Evolutionary conservation across 2,329 filamentous ascomycete species (phyloP), one percentile per base, ranked within the genome.

Genomic region (Coleophoma crateriformis): DNA sequence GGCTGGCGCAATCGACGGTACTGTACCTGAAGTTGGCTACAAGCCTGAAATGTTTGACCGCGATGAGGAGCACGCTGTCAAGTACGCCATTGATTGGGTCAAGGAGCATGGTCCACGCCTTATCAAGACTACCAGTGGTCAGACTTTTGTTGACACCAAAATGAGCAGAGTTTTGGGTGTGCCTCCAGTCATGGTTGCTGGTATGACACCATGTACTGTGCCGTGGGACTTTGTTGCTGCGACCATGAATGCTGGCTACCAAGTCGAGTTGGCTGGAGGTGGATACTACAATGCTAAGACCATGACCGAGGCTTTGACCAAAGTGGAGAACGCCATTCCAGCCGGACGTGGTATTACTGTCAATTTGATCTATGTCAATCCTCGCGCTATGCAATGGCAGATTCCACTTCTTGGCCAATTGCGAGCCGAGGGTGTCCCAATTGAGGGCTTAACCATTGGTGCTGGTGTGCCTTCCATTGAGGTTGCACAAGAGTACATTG

Each of bases 21-120:
- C 90, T 17, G 87, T 95, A 52, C 77, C 80, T 33, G 94, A 97
- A 69, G 87, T 99, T 54, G 94, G 94, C 49, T 99, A 96, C 77
- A 99, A 99, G 78, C 87, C 92, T 2, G 94, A 99, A 71, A 78
- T 99, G 46, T 99, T 99, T 61, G 92, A 99, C 66, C 87, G 94
- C 50, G 94, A 99, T 66, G 90, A 91, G 63, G 89, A 96, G 65
- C 84, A 96, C 63, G 91, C 94, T 5, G 87, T 99, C 63, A 94
- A 91, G 68, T 97, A 90, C 67, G 92, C 94, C 45, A 86, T 90
- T 32, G 90, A 99, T 69, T 99, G 95, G 95, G 90, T 99, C 50
- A 95, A 95, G 70, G 91, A 96, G 68, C 91, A 94, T 65, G 91
- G 92, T 10, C 94, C 95, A n/a, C 87, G 85, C 52, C 78, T 99